Base-by-base conservation (phyloP, 257 asterid genomes). In the Nicotiana obtusifolia region DNA sequence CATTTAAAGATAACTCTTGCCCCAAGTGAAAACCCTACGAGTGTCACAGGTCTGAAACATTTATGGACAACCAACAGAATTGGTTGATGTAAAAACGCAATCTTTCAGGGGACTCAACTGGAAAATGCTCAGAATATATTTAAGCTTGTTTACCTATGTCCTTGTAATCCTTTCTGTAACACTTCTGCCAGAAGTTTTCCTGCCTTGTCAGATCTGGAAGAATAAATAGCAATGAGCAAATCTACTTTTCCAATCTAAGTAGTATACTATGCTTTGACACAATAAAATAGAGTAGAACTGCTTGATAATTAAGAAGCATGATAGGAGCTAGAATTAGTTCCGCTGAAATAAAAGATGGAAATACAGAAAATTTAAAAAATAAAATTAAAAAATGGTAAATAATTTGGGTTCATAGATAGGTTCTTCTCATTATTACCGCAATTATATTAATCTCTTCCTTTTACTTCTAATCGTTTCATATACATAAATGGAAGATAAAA, bases 11-110 rank as follows among this genome's bases (percentile, higher is more conserved):
- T 88, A 80, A 95, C 97, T 85, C 97, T 89, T 85, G 98, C 99
- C 84, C 98, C 99, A 83, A 95, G 98, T 10, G 99, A 95, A 89
- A 93, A 95, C 69, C 99, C 99, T 54, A 93, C 88, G 6, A 95
- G 97, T 71, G 99, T 95, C 84, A 95, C 99, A 44, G 99, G 99
- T 97, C 99, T 95, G 93, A 87, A 77, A 88, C 84, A 83, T 84
- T 86, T 80, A 76, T 20, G 56, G 71, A 83, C 64, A 61, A 82
- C 44, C 56, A 54, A 35, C 68, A 44, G 59, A 85, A 73, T 54
- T 64, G 75, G 81, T 20, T 33, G 79, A 64, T 35, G 33, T 68
- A 28, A 19, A 56, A 53, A 77, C 44, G 20, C 31, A 66, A 81
- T 54, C 67, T 24, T 81, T 37, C 7, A 60, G 44, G 65, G 49